Conservation (phyloP, 1,284 basidiomycete genomes). For the Gymnopus androsaceus region DNA sequence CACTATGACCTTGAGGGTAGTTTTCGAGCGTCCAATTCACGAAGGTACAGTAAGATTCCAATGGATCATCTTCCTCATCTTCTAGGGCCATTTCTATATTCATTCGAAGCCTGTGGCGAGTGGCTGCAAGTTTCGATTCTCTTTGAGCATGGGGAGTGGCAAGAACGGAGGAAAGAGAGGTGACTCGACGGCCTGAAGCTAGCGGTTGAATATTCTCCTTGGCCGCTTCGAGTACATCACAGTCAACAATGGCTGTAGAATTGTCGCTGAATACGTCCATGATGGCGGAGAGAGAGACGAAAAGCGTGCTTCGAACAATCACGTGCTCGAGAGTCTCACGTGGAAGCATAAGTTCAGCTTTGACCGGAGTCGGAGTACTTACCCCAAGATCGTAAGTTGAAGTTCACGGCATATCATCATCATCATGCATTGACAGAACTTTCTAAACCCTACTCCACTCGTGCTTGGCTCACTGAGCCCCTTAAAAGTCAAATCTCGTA, state of each 20-base stretch:
- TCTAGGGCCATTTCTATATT: constrained; percentile 56
- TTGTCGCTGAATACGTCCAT: constrained; percentile 36
- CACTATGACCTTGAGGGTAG: constrained; percentile 65
- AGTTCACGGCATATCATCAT: too few relatives aligned
- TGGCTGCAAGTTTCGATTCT: constrained; percentile 63
- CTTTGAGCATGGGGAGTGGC: constrained; percentile 74
- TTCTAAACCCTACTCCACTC: too few relatives aligned
- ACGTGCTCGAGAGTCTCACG: not conserved
- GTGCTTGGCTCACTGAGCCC: too few relatives aligned
- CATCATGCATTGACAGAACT: too few relatives aligned
- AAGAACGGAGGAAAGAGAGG: constrained; percentile 69
- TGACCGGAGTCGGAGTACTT: too few relatives aligned
- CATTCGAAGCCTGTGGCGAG: constrained; percentile 57
- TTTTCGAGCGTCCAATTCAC: constrained; percentile 74
- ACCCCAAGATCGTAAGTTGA: too few relatives aligned
- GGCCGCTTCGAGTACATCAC: constrained; percentile 76
- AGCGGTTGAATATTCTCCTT: constrained; percentile 85
- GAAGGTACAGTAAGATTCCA: constrained; percentile 62
- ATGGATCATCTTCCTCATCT: constrained; percentile 54
- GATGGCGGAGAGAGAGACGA: constrained; percentile 8
- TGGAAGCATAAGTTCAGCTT: too few relatives aligned
- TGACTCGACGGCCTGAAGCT: constrained; percentile 70
- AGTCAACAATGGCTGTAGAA: constrained; percentile 59
- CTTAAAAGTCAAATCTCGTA: too few relatives aligned
- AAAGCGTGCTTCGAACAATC: not conserved